These are phyloP conservation scores for Agaricus subrufescens DNA, from an alignment of 768 basidiomycete genomes.

Conservation along the genomic window DNA sequence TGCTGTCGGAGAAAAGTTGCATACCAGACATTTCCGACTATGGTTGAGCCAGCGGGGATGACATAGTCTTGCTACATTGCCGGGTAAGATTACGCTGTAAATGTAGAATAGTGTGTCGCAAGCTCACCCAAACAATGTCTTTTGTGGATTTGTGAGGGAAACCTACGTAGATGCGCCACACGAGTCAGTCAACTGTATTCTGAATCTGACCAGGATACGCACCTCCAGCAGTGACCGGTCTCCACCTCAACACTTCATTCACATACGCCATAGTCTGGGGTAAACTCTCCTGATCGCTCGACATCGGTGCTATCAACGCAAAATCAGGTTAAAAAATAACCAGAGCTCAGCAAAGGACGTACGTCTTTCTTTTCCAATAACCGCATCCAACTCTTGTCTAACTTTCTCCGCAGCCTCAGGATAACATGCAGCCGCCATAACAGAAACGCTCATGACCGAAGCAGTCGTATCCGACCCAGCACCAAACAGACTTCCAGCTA, in stretches of 20 bases:
- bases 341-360: conserved; percentile 6
- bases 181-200: background rate
- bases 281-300: conserved; percentile 35
- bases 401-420: conserved; percentile 47
- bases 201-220: background rate
- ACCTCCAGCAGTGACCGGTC: conserved; percentile 47
- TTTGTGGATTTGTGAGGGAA: conserved; percentile 62
- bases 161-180: conserved; percentile 20
- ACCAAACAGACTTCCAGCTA: conserved; percentile 62
- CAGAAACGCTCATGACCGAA: conserved; percentile 47
- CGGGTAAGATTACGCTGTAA: background rate
- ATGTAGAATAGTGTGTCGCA: background rate
- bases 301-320: conserved; percentile 27
- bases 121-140: conserved; percentile 58
- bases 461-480: conserved; percentile 66
- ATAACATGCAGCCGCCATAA: conserved; percentile 56
- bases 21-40: conserved; percentile 60
- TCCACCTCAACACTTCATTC: conserved; percentile 46
- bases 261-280: conserved; percentile 46
- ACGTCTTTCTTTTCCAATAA: conserved; percentile 45
- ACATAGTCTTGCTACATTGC: conserved; percentile 36
- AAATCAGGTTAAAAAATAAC: background rate
- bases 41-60: conserved; percentile 52
- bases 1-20: background rate
- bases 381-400: conserved; percentile 49